Evolutionary conservation across 345 rosid genomes (phyloP).

Genomic region (Brassica cretica): DNA sequence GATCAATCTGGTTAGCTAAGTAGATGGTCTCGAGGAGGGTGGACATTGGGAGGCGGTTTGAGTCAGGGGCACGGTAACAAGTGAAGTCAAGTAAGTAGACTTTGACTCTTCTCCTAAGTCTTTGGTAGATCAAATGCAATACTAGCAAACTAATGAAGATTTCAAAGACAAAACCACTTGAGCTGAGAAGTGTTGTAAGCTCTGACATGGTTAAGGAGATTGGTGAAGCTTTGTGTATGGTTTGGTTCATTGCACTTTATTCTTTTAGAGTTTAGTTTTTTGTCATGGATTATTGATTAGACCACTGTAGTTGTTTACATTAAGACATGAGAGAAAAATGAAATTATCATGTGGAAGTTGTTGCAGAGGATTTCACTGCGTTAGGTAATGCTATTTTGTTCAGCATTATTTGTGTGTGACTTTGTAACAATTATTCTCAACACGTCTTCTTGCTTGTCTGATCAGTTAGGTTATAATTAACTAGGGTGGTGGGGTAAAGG

Average conservation of each 20-base stretch:
- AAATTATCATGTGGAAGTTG: slow-evolving; percentile 36
- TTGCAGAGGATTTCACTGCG: slow-evolving; percentile 40
- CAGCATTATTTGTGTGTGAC: slow-evolving; percentile 32
- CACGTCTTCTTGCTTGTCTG: slow-evolving; percentile 28
- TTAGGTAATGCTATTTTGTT: slow-evolving; percentile 5
- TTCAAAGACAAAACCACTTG: slow-evolving; percentile 12
- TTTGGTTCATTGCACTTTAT: slow-evolving; percentile 23
- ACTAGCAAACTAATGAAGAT: slow-evolving; percentile 15
- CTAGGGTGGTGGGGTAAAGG: background rate
- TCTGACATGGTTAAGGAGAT: slow-evolving; percentile 29
- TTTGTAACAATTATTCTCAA: slow-evolving; percentile 18
- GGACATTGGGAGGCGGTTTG: slow-evolving; percentile 50
- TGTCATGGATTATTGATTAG: slow-evolving; percentile 14
- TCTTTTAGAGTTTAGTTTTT: background rate
- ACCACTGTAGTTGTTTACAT: background rate
- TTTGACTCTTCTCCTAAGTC: slow-evolving; percentile 27
- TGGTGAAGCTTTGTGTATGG: slow-evolving; percentile 14
- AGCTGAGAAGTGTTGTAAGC: slow-evolving; percentile 18
- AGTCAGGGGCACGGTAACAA: slow-evolving; percentile 55
- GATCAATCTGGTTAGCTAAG: slow-evolving; percentile 48
- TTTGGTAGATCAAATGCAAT: slow-evolving; percentile 32
- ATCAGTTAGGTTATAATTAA: background rate
- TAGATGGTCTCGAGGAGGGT: slow-evolving; percentile 50
- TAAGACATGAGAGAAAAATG: slow-evolving; percentile 15
- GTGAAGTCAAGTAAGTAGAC: slow-evolving; percentile 58